A percentile compares a stretch with the other conserved stretches of the same genome.
Evolutionary conservation across 2,329 filamentous ascomycete species (phyloP).

Genomic region (Colletotrichum orchidophilum): DNA sequence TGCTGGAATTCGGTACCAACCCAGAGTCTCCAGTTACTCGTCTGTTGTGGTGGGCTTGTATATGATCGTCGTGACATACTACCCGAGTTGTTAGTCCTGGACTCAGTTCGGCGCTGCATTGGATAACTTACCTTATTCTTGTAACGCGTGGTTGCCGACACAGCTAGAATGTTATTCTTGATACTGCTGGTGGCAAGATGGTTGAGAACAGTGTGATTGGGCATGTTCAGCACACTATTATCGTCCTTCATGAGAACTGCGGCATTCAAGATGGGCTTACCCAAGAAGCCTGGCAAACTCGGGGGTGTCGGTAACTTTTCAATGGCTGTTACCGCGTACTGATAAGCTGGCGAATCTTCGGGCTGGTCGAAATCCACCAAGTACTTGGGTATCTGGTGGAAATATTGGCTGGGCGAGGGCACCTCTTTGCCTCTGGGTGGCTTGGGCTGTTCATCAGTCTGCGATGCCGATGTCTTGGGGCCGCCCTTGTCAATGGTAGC

Average conservation of each 20-base stretch:
- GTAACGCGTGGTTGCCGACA: constrained; percentile 96
- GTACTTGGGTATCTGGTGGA: constrained; percentile 81
- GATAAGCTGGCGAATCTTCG: constrained; percentile 79
- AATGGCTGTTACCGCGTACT: constrained; percentile 78
- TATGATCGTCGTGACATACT: constrained; percentile 98
- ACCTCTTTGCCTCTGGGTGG: constrained; percentile 64
- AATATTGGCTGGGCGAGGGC: constrained; percentile 69
- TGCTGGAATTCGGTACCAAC: not conserved
- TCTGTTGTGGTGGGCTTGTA: constrained; percentile 86
- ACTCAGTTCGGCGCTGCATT: constrained; percentile 1
- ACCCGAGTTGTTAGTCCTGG: constrained; percentile 36
- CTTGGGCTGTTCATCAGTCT: constrained; percentile 54
- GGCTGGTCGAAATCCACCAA: constrained; percentile 86
- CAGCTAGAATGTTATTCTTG: constrained; percentile 93
- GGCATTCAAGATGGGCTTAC: constrained; percentile 93
- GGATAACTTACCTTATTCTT: constrained; percentile 79
- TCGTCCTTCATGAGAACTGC: constrained; percentile 95
- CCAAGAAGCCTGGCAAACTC: constrained; percentile 86
- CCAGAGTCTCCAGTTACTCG: constrained; percentile 41
- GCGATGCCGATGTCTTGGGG: constrained; percentile 44
- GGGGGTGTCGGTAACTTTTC: constrained; percentile 86
- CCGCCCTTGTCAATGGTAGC: constrained; percentile 39
- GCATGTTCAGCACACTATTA: constrained; percentile 95
- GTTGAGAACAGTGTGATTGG: constrained; percentile 96
- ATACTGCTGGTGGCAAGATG: constrained; percentile 98